Evolutionary conservation across 768 basidiomycete genomes (phyloP).

Genomic region (Leccinum incarnatum): DNA sequence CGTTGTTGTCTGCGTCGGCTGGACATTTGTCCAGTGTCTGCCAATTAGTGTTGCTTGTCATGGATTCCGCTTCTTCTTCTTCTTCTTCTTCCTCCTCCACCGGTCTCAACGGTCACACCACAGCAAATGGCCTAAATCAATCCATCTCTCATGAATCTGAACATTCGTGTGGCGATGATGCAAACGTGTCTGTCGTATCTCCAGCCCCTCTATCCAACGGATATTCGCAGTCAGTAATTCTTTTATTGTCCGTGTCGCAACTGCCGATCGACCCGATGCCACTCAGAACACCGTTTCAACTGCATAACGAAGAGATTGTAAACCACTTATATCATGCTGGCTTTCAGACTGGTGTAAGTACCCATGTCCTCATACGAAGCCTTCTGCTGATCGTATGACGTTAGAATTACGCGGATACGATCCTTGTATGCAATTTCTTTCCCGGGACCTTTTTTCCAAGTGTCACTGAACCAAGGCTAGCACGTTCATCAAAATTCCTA

Average conservation of each 20-base stretch:
- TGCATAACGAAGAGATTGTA: constrained; percentile 75
- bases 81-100: constrained; percentile 16
- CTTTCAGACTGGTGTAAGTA: constrained; percentile 77
- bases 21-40: not conserved
- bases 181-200: constrained; percentile 17
- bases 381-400: constrained; percentile 10
- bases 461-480: constrained; percentile 35
- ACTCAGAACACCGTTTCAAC: constrained; percentile 46
- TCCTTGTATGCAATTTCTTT: constrained; percentile 53
- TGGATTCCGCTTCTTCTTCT: constrained; percentile 24
- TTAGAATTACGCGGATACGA: constrained; percentile 81
- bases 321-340: constrained; percentile 76
- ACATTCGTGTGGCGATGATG: constrained; percentile 36
- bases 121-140: constrained; percentile 49
- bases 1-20: not conserved
- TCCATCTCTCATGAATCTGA: constrained; percentile 36
- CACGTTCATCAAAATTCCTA: constrained; percentile 75
- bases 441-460: constrained; percentile 4
- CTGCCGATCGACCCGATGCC: constrained; percentile 9
- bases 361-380: constrained; percentile 9
- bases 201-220: constrained; percentile 53
- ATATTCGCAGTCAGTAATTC: constrained; percentile 52
- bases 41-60: constrained; percentile 7
- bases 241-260: not conserved
- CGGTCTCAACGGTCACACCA: constrained; percentile 51